Evolutionary conservation across 1,284 basidiomycete species (phyloP).

Genomic region (Leccinum griseonigrum): DNA sequence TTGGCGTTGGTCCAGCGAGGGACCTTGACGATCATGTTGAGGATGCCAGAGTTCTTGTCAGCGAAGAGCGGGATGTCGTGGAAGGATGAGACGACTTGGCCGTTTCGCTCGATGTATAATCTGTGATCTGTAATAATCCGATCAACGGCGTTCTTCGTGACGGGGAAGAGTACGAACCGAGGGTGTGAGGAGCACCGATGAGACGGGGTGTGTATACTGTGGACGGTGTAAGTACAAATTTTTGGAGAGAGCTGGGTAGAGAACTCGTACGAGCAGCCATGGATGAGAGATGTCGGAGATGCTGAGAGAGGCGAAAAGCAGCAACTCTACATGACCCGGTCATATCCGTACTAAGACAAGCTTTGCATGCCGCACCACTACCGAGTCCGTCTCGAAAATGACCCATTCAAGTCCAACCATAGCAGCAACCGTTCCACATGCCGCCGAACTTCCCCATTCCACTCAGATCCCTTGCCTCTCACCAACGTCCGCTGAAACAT

Average conservation of each 20-base stretch:
- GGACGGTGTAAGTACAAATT: slow-evolving; percentile 5
- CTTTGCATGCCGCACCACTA: background rate
- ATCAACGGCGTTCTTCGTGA: slow-evolving; percentile 14
- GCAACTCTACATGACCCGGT: slow-evolving; percentile 34
- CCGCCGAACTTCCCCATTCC: slow-evolving; percentile 63
- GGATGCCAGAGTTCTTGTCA: slow-evolving; percentile 88
- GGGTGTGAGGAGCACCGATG: slow-evolving; percentile 88
- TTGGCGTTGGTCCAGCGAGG: slow-evolving; percentile 99
- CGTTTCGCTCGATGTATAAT: slow-evolving; percentile 89
- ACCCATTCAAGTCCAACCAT: slow-evolving; percentile 83
- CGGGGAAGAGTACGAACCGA: slow-evolving; percentile 56
- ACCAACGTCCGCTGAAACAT: slow-evolving; percentile 48
- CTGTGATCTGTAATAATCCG: slow-evolving; percentile 72
- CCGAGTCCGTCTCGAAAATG: slow-evolving; percentile 54
- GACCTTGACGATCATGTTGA: slow-evolving; percentile 99
- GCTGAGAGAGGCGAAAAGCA: slow-evolving; percentile 52
- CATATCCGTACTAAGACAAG: slow-evolving; percentile 24
- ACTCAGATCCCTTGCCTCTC: slow-evolving; percentile 48
- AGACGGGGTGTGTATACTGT: slow-evolving; percentile 74
- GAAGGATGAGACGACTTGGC: slow-evolving; percentile 86
- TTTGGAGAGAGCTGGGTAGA: slow-evolving; percentile 1
- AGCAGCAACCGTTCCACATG: slow-evolving; percentile 83
- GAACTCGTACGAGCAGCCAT: slow-evolving; percentile 57
- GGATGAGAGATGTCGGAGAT: slow-evolving; percentile 50
- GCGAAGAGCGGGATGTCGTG: slow-evolving; percentile 97